A percentile compares a stretch with the other conserved stretches of the same genome.
Evolutionary conservation across 2,329 filamentous ascomycete species (phyloP).

Genomic region (Epichloe amarillans): DNA sequence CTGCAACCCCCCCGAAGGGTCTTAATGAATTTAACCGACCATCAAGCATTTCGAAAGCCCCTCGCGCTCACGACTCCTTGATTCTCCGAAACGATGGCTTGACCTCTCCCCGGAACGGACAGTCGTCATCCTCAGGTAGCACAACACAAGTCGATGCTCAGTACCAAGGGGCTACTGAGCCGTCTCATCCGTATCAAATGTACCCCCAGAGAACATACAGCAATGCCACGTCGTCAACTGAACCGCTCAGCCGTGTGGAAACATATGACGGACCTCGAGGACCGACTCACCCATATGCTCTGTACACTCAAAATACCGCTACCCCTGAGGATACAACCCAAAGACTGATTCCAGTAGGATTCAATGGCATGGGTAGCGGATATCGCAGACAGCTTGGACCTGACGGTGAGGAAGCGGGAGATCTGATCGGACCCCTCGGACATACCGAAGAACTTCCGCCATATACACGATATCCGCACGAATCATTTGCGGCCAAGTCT

Average conservation of each 20-base stretch:
- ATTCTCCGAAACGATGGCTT: conserved; percentile 38
- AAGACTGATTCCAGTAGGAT: conserved; percentile 53
- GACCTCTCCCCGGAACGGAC: conserved; percentile 10
- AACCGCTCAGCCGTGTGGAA: conserved; percentile 19
- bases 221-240: conserved; percentile 58
- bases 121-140: conserved; percentile 1
- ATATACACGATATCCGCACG: conserved; percentile 80
- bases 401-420: conserved; percentile 74
- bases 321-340: conserved; percentile 32
- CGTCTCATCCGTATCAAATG: conserved; percentile 75
- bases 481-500: conserved; percentile 37
- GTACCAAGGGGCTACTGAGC: conserved; percentile 56
- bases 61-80: conserved; percentile 33
- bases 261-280: conserved; percentile 48
- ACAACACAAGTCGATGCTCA: conserved; percentile 41
- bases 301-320: conserved; percentile 73
- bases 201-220: conserved; percentile 65
- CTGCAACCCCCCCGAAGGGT: conserved; percentile 14
- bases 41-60: conserved; percentile 44
- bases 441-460: conserved; percentile 86
- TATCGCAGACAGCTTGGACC: conserved; percentile 65
- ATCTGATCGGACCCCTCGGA: conserved; percentile 75
- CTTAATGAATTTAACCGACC: conserved; percentile 23
- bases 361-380: conserved; percentile 49
- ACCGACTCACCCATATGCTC: conserved; percentile 72